Evolutionary conservation across 2,329 filamentous ascomycete genomes (phyloP), one percentile per base, ranked within the genome.

Genomic region (Hymenoscyphus scutula): DNA sequence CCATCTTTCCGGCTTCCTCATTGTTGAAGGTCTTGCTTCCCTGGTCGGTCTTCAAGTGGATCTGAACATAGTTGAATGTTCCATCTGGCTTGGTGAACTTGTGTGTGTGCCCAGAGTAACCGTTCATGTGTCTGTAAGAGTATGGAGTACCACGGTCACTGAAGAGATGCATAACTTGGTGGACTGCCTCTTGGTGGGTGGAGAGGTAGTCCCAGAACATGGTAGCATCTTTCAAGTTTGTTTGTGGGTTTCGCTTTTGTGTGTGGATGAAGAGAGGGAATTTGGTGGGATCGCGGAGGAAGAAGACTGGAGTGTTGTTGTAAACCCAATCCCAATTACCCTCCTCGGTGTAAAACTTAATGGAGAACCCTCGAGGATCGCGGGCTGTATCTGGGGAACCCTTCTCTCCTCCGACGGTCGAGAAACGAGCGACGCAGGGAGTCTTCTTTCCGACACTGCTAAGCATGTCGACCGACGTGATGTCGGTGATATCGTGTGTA

Each of bases 221-320:
- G 30, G 70, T 72, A 17, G 87, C 85, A 74, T 90, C 85, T 56
- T 84, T 87, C 59, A 91, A 76, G 74, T 91, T 88, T 38, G 87
- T 91, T 67, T 86, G 82, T 0, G 89, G 89, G 75, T 92, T 82
- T 56, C 88, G 83, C 81, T 92, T 92, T 76, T 92, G 89, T 3
- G 88, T 89, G 78, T 90, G 89, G 65, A 91, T 91, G 76, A 91
- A 88, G 72, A 87, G 78, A 38, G 89, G 89, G 77, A 91, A 92
- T 74, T 91, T 91, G 71, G 83, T 82, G 2, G 89, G 88, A 69
- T 92, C 89, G 53, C 89, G 82, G 27, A 92, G 71, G 80, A 92
- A 92, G 80, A 92, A 92, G 29, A 91, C 81, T 1, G 89, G 89
- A 0, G 88, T 91, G 77, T 92, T 91, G 78, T 90, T 90, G 74